A percentile compares a stretch with the other conserved stretches of the same genome.
These are phyloP conservation scores for Patellifolia procumbens DNA, from an alignment of 179 eudicot species.

Conservation along the genomic window DNA sequence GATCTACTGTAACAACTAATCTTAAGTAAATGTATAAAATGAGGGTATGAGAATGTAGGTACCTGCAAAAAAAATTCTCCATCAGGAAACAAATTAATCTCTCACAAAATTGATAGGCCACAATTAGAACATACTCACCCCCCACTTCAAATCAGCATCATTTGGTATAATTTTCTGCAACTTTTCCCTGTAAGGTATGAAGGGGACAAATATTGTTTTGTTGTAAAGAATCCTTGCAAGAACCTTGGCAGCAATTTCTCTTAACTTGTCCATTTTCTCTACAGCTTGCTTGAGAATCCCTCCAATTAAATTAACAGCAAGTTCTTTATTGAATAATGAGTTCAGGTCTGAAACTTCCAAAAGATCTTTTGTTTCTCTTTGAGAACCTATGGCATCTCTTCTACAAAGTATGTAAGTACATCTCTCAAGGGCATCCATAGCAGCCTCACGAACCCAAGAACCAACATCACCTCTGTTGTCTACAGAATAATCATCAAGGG, in stretches of 20 bases:
- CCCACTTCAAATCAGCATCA: constrained; percentile 67
- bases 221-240: constrained; percentile 76
- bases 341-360: constrained; percentile 29
- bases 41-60: constrained; percentile 75
- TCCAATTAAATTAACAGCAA: constrained; percentile 67
- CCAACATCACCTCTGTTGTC: constrained; percentile 99
- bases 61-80: constrained; percentile 52
- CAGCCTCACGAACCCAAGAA: constrained; percentile 99
- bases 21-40: constrained; percentile 68
- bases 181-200: constrained; percentile 65
- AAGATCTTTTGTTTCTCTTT: constrained; percentile 18
- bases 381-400: constrained; percentile 42
- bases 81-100: constrained; percentile 17
- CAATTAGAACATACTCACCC: constrained; percentile 48
- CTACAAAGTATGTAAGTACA: constrained; percentile 79
- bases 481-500: constrained; percentile 92
- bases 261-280: constrained; percentile 91
- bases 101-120: constrained; percentile 8
- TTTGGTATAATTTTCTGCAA: constrained; percentile 58
- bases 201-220: constrained; percentile 54
- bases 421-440: constrained; percentile 90
- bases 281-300: constrained; percentile 87
- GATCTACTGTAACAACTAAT: constrained; percentile 73
- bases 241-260: constrained; percentile 87
- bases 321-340: constrained; percentile 59